These are phyloP conservation scores for Colletotrichum liaoningense DNA, from an alignment of 2,329 filamentous ascomycete species.

Conservation along the genomic window DNA sequence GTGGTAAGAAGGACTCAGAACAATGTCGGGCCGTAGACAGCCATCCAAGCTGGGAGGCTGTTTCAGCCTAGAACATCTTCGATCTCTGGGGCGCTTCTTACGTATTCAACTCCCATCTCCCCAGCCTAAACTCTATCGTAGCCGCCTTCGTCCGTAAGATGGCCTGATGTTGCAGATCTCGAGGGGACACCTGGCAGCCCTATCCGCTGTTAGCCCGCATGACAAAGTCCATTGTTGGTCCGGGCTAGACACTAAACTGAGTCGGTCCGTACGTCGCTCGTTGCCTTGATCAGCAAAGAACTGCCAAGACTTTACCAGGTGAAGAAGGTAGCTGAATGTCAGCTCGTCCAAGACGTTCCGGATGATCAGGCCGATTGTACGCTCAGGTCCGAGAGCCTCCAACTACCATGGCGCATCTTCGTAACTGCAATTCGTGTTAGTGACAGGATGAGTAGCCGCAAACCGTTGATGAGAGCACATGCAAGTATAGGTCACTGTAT, in stretches of 20 bases:
- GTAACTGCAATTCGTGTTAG: neutral
- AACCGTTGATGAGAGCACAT: neutral
- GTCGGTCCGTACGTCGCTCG: neutral
- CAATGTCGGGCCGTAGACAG: neutral
- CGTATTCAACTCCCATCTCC: neutral
- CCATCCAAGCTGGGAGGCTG: neutral
- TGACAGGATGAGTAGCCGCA: neutral
- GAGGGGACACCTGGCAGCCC: neutral
- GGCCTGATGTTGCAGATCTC: conserved; percentile 12
- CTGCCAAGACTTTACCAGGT: neutral
- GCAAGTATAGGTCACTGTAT: neutral
- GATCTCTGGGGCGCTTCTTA: neutral
- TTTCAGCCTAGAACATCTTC: neutral
- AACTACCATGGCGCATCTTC: neutral
- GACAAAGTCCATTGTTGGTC: neutral
- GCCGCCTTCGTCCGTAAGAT: conserved; percentile 7
- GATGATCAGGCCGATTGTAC: neutral
- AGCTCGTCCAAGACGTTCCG: neutral
- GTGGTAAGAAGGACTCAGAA: neutral
- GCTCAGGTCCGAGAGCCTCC: neutral
- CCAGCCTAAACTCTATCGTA: neutral
- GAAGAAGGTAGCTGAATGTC: neutral
- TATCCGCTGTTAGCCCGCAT: neutral
- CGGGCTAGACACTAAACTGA: neutral
- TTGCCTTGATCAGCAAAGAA: neutral